phyloP scores from a whole-genome alignment of 345 rosid genomes.

The Salix purpurea region DNA sequence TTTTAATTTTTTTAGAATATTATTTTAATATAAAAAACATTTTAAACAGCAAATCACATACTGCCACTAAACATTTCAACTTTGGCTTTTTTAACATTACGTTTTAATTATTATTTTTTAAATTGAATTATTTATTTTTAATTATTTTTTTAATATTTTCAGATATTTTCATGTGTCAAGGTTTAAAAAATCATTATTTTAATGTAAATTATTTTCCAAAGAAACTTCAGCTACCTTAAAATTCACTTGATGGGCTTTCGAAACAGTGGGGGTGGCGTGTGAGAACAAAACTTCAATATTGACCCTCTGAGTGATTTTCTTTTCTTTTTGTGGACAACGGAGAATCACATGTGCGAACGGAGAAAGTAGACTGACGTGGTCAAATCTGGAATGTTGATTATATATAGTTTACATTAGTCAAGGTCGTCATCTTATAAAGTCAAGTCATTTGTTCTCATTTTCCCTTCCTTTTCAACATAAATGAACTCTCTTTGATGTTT shows the following conservation, averaged over 20 bases:
- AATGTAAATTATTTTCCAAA: too few species aligned
- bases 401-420: not conserved
- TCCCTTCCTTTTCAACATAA: not conserved
- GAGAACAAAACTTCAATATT: not conserved
- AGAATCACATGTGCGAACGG: constrained; percentile 1
- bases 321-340: not conserved
- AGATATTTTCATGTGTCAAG: too few species aligned
- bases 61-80: not conserved
- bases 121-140: too few species aligned
- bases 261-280: not conserved
- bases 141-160: too few species aligned
- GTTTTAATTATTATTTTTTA: too few species aligned
- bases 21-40: too few species aligned
- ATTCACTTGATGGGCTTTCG: not conserved
- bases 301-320: not conserved
- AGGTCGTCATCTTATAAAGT: not conserved
- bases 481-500: not conserved
- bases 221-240: too few species aligned
- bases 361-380: constrained; percentile 13
- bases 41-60: too few species aligned
- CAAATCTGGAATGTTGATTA: constrained; percentile 2
- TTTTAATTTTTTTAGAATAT: too few species aligned
- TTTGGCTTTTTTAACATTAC: too few species aligned
- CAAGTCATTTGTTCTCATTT: not conserved
- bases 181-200: too few species aligned